A percentile compares a stretch with the other conserved stretches of the same genome.
phyloP scores from a whole-genome alignment of 163 green algal species.

The Volvox carteri region DNA sequence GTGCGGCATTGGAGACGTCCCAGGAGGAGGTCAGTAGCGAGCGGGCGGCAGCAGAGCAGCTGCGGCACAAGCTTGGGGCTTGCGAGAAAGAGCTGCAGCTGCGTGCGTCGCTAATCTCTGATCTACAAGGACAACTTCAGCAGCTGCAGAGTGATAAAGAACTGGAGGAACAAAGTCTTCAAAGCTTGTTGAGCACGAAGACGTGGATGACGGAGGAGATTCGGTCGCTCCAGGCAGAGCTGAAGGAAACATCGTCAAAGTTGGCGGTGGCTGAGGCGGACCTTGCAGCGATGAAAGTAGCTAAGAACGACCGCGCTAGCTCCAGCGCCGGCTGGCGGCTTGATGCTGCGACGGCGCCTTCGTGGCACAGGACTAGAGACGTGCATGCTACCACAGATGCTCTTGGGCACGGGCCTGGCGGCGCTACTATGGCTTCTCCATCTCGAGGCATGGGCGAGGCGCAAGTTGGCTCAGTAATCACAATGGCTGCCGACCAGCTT shows the following conservation, averaged over 20 bases:
- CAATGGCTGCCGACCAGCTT: slow-evolving; percentile 12
- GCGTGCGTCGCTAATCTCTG: not conserved
- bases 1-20: not conserved
- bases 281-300: not conserved
- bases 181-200: slow-evolving; percentile 41
- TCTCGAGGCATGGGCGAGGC: not conserved
- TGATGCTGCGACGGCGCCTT: not conserved
- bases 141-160: slow-evolving; percentile 45
- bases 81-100: not conserved
- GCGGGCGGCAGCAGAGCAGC: not conserved
- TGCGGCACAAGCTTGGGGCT: not conserved
- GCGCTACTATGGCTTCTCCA: not conserved
- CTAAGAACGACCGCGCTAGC: not conserved
- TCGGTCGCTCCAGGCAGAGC: slow-evolving; percentile 16
- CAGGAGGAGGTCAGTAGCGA: not conserved
- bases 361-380: not conserved
- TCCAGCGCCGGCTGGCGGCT: not conserved
- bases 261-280: not conserved
- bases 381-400: not conserved
- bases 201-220: slow-evolving; percentile 54
- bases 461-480: not conserved
- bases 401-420: not conserved
- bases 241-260: slow-evolving; percentile 9
- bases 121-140: not conserved
- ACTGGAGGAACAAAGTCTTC: slow-evolving; percentile 53